Conservation (phyloP, 768 basidiomycete genomes). For the Russula compacta region DNA sequence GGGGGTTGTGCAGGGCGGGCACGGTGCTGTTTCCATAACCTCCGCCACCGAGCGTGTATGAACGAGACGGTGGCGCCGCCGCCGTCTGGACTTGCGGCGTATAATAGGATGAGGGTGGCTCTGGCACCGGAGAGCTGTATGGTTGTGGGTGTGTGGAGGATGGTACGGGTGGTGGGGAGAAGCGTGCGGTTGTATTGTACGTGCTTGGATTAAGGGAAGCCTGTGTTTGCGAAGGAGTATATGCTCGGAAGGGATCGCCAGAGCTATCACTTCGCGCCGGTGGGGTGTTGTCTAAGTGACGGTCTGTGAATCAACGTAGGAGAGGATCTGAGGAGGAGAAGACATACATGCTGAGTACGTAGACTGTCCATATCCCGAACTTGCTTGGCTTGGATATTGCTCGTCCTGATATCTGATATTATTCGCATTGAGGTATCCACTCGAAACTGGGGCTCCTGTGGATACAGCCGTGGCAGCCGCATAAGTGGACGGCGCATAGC, state of each 20-base stretch:
- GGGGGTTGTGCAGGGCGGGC: conserved; percentile 20
- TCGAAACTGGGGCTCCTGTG: conserved; percentile 5
- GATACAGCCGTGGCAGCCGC: conserved; percentile 23
- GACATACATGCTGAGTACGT: conserved; percentile 40
- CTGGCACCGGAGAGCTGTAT: conserved; percentile 9
- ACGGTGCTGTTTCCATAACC: conserved; percentile 44
- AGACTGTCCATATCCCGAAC: conserved; percentile 20
- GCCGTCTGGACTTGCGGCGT: conserved; percentile 3
- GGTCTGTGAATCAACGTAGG: background rate
- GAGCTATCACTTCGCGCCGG: conserved; percentile 36
- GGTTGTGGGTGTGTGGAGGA: conserved; percentile 5
- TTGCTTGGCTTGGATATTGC: conserved; percentile 25
- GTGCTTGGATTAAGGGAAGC: conserved; percentile 30
- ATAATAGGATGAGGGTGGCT: conserved; percentile 6
- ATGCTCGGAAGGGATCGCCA: conserved; percentile 37
- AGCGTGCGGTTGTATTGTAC: conserved; percentile 32
- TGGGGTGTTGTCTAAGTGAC: conserved; percentile 44
- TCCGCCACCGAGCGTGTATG: conserved; percentile 48
- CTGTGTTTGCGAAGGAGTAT: conserved; percentile 24
- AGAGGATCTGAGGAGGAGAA: background rate
- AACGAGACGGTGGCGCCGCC: conserved; percentile 24
- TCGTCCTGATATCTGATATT: conserved; percentile 24
- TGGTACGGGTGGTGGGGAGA: conserved; percentile 18
- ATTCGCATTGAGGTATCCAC: conserved; percentile 3
- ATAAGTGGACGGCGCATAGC: conserved; percentile 33